Conservation (phyloP, 2,329 filamentous ascomycete species). For the Penicillium expansum region DNA sequence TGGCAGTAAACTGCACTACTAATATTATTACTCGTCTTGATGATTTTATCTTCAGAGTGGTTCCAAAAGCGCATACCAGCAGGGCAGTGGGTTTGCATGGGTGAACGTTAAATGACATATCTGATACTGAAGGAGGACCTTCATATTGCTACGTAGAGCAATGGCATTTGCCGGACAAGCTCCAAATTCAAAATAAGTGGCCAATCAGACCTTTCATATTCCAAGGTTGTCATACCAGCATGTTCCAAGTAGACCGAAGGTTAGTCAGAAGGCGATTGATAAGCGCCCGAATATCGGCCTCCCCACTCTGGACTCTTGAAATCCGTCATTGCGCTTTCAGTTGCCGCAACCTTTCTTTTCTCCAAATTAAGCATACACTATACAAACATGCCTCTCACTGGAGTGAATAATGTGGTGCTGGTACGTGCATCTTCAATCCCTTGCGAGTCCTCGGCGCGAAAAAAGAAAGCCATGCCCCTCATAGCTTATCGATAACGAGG, state of each 20-base stretch:
- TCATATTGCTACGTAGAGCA: constrained; percentile 5
- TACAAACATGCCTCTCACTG: constrained; percentile 40
- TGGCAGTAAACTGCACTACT: constrained; percentile 35
- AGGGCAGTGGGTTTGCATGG: neutral
- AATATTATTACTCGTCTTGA: neutral
- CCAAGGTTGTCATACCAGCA: neutral
- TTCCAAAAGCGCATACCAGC: constrained; percentile 7
- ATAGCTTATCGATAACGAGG: constrained; percentile 43
- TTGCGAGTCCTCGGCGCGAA: neutral
- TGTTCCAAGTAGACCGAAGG: neutral
- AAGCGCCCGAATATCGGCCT: constrained; percentile 25
- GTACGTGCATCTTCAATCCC: constrained; percentile 25
- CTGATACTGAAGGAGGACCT: neutral
- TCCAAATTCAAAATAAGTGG: neutral
- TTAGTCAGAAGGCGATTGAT: constrained; percentile 28
- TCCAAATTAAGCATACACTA: neutral
- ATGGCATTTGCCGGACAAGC: neutral
- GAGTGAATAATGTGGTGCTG: constrained; percentile 45
- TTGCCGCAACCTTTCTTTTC: neutral
- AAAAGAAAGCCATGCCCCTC: constrained; percentile 21
- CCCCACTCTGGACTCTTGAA: constrained; percentile 15
- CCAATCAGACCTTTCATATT: neutral
- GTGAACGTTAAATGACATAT: constrained; percentile 4
- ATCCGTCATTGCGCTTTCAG: constrained; percentile 3
- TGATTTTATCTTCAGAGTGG: neutral